Evolutionary conservation across 495 filamentous ascomycete species (phyloP).

Genomic region (Talaromyces liani): DNA sequence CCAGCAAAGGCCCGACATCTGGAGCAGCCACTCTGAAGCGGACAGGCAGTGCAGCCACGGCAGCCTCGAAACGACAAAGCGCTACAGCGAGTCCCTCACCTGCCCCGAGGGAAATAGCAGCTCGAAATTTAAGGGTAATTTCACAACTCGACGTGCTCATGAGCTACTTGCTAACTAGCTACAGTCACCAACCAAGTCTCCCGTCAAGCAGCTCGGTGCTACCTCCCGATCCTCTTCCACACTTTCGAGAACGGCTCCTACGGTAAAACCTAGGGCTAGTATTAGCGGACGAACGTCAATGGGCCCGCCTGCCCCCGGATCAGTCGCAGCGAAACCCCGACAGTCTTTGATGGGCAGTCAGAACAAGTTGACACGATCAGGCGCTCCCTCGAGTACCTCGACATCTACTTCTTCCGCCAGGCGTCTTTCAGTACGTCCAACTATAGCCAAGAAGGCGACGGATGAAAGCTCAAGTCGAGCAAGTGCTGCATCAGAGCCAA

Average conservation of each 20-base stretch:
- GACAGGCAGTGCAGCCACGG: slow-evolving; percentile 23
- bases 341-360: slow-evolving; percentile 31
- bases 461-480: slow-evolving; percentile 21
- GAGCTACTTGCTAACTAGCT: slow-evolving; percentile 4
- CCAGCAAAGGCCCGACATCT: slow-evolving; percentile 23
- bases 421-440: slow-evolving; percentile 31
- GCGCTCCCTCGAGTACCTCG: slow-evolving; percentile 19
- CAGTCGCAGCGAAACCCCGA: slow-evolving; percentile 26
- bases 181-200: slow-evolving; percentile 72
- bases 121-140: slow-evolving; percentile 55
- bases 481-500: slow-evolving; percentile 26
- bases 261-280: slow-evolving; percentile 46
- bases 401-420: slow-evolving; percentile 24
- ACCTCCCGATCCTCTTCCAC: slow-evolving; percentile 51
- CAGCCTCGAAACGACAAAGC: slow-evolving; percentile 54
- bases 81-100: slow-evolving; percentile 61
- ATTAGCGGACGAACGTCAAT: slow-evolving; percentile 54
- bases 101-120: slow-evolving; percentile 34
- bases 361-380: slow-evolving; percentile 28
- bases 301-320: slow-evolving; percentile 49
- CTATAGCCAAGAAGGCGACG: slow-evolving; percentile 17
- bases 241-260: slow-evolving; percentile 36
- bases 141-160: slow-evolving; percentile 5
- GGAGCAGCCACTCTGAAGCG: slow-evolving; percentile 24
- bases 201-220: slow-evolving; percentile 64